Evolutionary conservation across 257 asterid genomes (phyloP).

Genomic region (Gentiana dahurica): DNA sequence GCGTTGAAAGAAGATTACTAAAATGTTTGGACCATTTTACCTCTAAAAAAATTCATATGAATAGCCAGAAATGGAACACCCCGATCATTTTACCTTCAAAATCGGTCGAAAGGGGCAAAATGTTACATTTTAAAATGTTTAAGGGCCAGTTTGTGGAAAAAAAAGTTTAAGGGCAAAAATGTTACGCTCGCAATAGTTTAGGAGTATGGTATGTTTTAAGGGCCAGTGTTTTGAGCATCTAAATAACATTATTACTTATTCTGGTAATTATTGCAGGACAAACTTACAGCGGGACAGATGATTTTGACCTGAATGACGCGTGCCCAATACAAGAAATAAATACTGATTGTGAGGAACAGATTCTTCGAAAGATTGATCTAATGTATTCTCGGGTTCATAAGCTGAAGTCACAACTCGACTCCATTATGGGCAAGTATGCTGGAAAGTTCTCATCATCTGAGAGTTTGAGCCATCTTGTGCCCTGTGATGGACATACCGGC

Average conservation of each 20-base stretch:
- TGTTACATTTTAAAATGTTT: no score
- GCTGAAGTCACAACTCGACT: slow-evolving; percentile 55
- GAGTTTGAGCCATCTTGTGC: slow-evolving; percentile 58
- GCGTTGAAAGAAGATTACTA: no score
- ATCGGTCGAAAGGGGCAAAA: no score
- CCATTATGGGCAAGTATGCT: slow-evolving; percentile 44
- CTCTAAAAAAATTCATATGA: no score
- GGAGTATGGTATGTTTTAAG: no score
- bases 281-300: slow-evolving; percentile 31
- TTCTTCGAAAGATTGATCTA: slow-evolving; percentile 57
- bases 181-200: no score
- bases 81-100: no score
- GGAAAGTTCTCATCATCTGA: slow-evolving; percentile 81
- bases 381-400: slow-evolving; percentile 56
- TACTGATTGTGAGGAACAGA: slow-evolving; percentile 37
- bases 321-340: slow-evolving; percentile 35
- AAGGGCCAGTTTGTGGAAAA: no score
- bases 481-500: slow-evolving; percentile 49
- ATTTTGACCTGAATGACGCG: slow-evolving; percentile 37
- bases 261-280: slow-evolving; percentile 30
- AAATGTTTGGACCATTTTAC: no score
- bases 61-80: no score
- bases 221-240: no score
- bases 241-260: slow-evolving; percentile 7
- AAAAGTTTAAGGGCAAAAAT: no score